These are phyloP conservation scores for Beauveria asiatica DNA, from an alignment of 2,329 filamentous ascomycete species.

Conservation along the genomic window DNA sequence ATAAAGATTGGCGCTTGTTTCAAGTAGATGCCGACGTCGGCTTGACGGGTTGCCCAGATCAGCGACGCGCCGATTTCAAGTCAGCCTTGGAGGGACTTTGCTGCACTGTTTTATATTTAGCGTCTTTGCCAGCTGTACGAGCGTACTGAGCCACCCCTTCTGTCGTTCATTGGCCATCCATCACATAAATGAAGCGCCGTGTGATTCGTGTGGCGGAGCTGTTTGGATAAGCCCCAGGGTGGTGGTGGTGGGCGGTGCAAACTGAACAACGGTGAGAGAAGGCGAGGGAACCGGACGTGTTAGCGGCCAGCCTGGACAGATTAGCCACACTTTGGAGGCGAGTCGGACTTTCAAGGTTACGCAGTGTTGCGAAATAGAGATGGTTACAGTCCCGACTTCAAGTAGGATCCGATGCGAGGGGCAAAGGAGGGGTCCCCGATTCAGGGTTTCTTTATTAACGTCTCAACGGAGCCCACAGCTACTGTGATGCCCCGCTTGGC, in stretches of 20 bases:
- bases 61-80: neutral
- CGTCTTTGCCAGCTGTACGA: neutral
- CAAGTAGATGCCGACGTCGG: neutral
- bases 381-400: neutral
- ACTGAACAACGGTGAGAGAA: neutral
- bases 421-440: neutral
- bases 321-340: neutral
- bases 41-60: neutral
- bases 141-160: neutral
- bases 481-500: neutral
- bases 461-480: neutral
- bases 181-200: neutral
- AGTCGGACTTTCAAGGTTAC: neutral
- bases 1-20: neutral
- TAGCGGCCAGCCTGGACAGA: neutral
- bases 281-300: neutral
- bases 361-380: neutral
- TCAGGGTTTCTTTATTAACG: neutral
- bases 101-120: neutral
- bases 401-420: neutral
- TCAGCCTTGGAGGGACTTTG: neutral
- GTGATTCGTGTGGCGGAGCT: constrained; percentile 5
- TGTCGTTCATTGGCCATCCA: neutral
- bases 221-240: neutral
- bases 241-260: neutral